Evolutionary conservation across 805 yeast genomes (phyloP).

Genomic region (Kluyveromyces siamensis): DNA sequence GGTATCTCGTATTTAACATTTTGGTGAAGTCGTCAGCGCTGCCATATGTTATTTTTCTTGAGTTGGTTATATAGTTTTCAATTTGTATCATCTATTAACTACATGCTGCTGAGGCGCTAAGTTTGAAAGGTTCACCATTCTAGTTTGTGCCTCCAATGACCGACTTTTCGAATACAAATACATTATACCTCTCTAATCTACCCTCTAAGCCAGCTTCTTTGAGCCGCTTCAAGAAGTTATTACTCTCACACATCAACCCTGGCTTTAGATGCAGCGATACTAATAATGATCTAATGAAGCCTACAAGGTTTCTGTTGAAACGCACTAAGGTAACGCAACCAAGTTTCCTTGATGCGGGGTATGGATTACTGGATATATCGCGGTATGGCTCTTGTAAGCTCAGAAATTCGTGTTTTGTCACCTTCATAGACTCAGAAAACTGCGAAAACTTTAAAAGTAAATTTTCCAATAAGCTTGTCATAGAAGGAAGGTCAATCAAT

Average conservation of each 20-base stretch:
- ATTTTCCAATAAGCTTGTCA: conserved; percentile 7
- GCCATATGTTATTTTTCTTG: background rate
- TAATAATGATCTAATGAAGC: background rate
- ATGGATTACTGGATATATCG: conserved; percentile 12
- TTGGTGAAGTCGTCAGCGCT: too few species aligned
- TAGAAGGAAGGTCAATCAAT: conserved; percentile 14
- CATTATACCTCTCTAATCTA: conserved; percentile 15
- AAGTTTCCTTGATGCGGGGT: conserved; percentile 11
- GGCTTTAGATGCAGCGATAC: background rate
- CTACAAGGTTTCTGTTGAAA: background rate
- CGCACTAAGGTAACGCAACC: background rate
- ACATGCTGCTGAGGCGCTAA: too few species aligned
- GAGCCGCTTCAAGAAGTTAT: conserved; percentile 10
- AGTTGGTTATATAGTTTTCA: background rate
- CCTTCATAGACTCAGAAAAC: conserved; percentile 10
- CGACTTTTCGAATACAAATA: background rate
- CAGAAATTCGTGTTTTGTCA: conserved; percentile 17
- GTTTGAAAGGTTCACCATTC: background rate
- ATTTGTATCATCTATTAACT: background rate
- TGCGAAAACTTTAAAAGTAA: conserved; percentile 11
- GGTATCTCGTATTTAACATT: too few species aligned
- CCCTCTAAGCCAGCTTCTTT: conserved; percentile 20
- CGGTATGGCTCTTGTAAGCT: conserved; percentile 8
- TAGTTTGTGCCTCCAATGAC: background rate
- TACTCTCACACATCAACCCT: conserved; percentile 13